A percentile compares a stretch with the other conserved stretches of the same genome.
These are phyloP conservation scores for Globisporangium nunn DNA, from an alignment of 352 stramenopile species.

Conservation along the genomic window DNA sequence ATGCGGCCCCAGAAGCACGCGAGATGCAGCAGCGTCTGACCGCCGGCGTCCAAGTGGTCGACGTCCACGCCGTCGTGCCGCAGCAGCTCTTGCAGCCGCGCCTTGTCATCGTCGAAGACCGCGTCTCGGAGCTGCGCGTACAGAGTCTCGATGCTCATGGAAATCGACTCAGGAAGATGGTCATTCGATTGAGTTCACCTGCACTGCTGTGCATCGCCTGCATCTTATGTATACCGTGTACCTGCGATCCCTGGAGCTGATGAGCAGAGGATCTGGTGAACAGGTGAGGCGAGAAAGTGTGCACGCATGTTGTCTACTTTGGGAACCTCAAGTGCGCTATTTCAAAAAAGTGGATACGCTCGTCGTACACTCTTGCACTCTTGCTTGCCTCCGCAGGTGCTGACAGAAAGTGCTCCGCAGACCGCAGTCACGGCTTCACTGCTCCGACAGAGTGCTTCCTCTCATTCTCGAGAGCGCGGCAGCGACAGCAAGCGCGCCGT, in stretches of 20 bases:
- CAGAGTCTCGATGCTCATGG: too few relatives aligned
- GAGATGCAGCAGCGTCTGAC: slow-evolving; percentile 67
- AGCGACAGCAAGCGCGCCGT: neutral
- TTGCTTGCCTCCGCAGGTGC: neutral
- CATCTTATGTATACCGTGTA: too few relatives aligned
- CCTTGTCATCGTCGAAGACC: slow-evolving; percentile 61
- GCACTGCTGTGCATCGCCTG: too few relatives aligned
- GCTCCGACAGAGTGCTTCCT: neutral
- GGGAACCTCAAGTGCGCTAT: slow-evolving; percentile 1
- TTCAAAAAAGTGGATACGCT: slow-evolving; percentile 3
- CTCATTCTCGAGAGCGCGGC: neutral
- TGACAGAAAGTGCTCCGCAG: neutral
- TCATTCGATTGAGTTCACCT: too few relatives aligned
- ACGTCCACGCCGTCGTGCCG: slow-evolving; percentile 32
- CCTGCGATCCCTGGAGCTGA: too few relatives aligned
- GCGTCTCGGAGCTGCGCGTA: slow-evolving; percentile 67
- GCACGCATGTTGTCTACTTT: too few relatives aligned
- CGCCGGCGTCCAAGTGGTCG: slow-evolving; percentile 65
- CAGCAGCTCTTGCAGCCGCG: slow-evolving; percentile 39
- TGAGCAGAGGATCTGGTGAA: too few relatives aligned
- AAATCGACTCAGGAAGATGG: too few relatives aligned
- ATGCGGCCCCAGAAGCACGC: slow-evolving; percentile 71
- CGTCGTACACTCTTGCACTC: neutral
- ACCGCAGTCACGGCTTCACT: neutral
- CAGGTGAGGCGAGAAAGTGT: slow-evolving; percentile 7